Base-by-base conservation (phyloP, 2,329 filamentous ascomycete genomes). In the Penicillium polonicum region DNA sequence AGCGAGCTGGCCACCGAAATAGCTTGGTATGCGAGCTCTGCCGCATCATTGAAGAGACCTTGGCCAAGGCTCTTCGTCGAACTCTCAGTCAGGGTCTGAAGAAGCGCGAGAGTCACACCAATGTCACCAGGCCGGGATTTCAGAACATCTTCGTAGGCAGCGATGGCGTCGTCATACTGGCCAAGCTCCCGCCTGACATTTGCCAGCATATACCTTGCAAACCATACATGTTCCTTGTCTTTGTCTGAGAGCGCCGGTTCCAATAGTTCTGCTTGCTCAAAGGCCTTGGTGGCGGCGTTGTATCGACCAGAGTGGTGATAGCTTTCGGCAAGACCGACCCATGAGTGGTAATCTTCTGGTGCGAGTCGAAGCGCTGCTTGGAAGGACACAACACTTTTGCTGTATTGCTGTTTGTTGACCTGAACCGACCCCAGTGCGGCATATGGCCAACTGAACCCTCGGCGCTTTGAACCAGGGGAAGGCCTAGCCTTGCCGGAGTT, bases 281-380 rank as follows among this genome's bases (percentile, higher is more conserved):
- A 94, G 0, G 94, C 92, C 70, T 94, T 93, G 4, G 89, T 91
- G 0, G 94, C 93, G n/a, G 94, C 93, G 59, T 97, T 89, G 69
- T 95, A 95, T 61, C 93, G 84, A 10, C 94, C 93, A 17, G 92
- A 96, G 65, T 90, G 94, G 71, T 97, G 89, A 70, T 99, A 99
- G 70, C 92, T 96, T 76, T 99, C 94, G n/a, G 93, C 94, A 1
- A 99, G 82, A 1, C 94, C 94, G 25, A 99, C 90, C 86, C 93
- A 99, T 0, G 91, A 96, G 75, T 99, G 89, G 69, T 97, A 97
- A 73, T 97, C 91, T 42, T 88, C 80, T 0, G 92, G 91, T 2
- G 87, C 85, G 48, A 96, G 90, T 52, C 93, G 84, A 35, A 99
- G 80, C 12, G 94, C 92, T 2, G 91, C 86, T 69, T 97, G 90